A percentile compares a stretch with the other conserved stretches of the same genome.
Evolutionary conservation across 495 filamentous ascomycete species (phyloP).

Genomic region (Penicillium lividum): DNA sequence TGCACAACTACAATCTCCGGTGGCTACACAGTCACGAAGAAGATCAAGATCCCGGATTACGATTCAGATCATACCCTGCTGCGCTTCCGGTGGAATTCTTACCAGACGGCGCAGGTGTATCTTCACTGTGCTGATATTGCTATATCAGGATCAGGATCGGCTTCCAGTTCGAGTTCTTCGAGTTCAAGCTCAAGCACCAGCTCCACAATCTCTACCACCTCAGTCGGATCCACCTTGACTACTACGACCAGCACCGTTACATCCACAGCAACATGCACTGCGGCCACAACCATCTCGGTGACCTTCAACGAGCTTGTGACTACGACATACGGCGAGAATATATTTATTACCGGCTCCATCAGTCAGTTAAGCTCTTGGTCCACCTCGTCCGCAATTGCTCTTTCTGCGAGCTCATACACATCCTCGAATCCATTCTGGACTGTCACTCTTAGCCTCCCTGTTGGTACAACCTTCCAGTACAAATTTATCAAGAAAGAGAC

Average conservation of each 20-base stretch:
- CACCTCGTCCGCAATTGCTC: conserved; percentile 44
- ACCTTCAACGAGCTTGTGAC: conserved; percentile 55
- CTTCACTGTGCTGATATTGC: conserved; percentile 57
- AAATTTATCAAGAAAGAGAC: conserved; percentile 60
- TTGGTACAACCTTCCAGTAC: conserved; percentile 57
- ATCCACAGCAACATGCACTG: conserved; percentile 5
- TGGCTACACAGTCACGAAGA: conserved; percentile 57
- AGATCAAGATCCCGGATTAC: conserved; percentile 51
- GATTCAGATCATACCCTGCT: conserved; percentile 51
- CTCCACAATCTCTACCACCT: neutral
- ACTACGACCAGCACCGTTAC: conserved; percentile 3
- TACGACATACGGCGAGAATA: conserved; percentile 54
- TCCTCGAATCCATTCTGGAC: conserved; percentile 57
- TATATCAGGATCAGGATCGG: conserved; percentile 25
- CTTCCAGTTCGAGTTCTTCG: conserved; percentile 8
- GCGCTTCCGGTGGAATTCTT: conserved; percentile 58
- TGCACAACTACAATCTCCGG: conserved; percentile 55
- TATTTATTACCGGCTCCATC: conserved; percentile 58
- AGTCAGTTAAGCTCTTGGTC: conserved; percentile 56
- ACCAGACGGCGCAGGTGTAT: conserved; percentile 58
- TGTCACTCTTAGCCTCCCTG: conserved; percentile 45
- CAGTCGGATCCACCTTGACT: neutral
- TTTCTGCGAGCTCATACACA: conserved; percentile 56
- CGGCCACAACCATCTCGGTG: conserved; percentile 41
- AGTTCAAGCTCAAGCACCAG: neutral